Evolutionary conservation across 805 yeast genomes (phyloP).

Genomic region (Barnettozyma vustinii): DNA sequence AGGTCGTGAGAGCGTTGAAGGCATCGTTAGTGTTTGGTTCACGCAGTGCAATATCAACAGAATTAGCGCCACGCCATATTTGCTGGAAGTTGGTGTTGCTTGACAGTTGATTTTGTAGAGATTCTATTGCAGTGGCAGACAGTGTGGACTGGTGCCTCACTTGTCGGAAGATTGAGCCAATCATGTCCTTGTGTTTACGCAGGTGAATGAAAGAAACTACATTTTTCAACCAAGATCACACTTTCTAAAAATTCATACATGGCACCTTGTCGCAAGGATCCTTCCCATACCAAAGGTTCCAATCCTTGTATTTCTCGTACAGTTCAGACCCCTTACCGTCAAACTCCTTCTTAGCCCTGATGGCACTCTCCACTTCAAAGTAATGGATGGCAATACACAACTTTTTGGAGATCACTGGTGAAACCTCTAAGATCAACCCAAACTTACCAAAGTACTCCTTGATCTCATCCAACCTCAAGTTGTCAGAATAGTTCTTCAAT

Average conservation of each 20-base stretch:
- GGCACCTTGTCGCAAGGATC: constrained; percentile 57
- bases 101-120: background rate
- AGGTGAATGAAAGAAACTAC: background rate
- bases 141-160: constrained; percentile 2
- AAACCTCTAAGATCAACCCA: constrained; percentile 57
- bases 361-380: constrained; percentile 53
- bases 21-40: constrained; percentile 5
- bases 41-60: background rate
- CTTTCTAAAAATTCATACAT: constrained; percentile 24
- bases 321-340: constrained; percentile 31
- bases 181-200: background rate
- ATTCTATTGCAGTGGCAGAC: background rate
- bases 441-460: constrained; percentile 45
- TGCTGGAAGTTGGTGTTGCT: background rate
- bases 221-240: background rate
- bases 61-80: background rate
- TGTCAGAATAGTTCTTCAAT: constrained; percentile 34
- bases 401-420: constrained; percentile 63
- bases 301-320: constrained; percentile 43
- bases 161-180: background rate
- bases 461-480: constrained; percentile 40
- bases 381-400: constrained; percentile 57
- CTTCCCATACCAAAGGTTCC: constrained; percentile 63
- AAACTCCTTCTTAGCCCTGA: constrained; percentile 47
- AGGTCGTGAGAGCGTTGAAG: constrained; percentile 7